Percentiles rank a stretch among this genome's conserved stretches.
Conservation (phyloP, 495 filamentous ascomycete genomes). For the Penicillium simplicissimum region DNA sequence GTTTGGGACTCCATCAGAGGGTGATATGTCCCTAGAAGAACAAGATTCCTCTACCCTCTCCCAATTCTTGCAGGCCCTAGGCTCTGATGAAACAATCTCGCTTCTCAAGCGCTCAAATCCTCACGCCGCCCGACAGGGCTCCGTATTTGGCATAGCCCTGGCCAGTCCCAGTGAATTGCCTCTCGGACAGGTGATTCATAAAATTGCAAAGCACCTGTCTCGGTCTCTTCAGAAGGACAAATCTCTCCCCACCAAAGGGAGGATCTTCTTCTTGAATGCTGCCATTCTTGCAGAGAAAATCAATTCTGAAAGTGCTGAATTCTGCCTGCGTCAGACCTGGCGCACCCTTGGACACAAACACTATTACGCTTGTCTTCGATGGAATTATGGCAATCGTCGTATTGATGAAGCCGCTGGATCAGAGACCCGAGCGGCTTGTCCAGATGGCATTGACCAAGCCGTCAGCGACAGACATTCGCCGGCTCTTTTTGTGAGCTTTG, state of each 20-base stretch:
- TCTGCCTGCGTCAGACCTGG: constrained; percentile 37
- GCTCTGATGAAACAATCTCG: constrained; percentile 4
- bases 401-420: background rate
- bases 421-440: background rate
- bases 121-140: constrained; percentile 14
- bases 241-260: constrained; percentile 19
- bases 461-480: background rate
- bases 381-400: constrained; percentile 10
- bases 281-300: constrained; percentile 23
- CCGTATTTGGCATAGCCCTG: constrained; percentile 27
- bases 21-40: background rate
- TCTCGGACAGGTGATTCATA: constrained; percentile 30
- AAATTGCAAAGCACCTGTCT: constrained; percentile 22
- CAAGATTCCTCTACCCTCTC: constrained; percentile 1
- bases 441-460: background rate
- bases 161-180: constrained; percentile 16
- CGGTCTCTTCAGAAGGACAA: background rate
- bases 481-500: constrained; percentile 21
- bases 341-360: constrained; percentile 26
- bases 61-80: constrained; percentile 22
- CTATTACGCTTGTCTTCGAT: constrained; percentile 40
- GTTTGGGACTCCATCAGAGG: background rate
- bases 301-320: constrained; percentile 20
- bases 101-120: constrained; percentile 29
- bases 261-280: constrained; percentile 39